Percentiles rank a stretch among this genome's conserved stretches.
Conservation (phyloP, 352 stramenopile genomes). For the Aphanomyces cochlioides region DNA sequence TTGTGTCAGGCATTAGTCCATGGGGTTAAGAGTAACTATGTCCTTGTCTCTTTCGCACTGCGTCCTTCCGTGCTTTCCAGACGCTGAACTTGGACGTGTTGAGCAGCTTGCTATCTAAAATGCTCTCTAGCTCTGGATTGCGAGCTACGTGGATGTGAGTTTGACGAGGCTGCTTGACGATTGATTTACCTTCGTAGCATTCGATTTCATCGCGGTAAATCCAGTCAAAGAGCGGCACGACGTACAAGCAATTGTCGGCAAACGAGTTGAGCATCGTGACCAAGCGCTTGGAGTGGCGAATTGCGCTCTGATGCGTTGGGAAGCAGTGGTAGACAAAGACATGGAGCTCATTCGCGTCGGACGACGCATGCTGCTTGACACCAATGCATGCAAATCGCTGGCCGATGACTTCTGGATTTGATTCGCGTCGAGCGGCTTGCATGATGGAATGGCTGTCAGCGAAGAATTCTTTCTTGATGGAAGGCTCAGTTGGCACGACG, state of each 20-base stretch:
- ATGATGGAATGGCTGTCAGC: constrained; percentile 7
- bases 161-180: too few species aligned
- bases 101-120: constrained; percentile 16
- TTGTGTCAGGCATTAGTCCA: constrained; percentile 29
- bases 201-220: constrained; percentile 62
- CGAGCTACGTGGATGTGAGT: not conserved
- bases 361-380: constrained; percentile 27
- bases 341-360: constrained; percentile 48
- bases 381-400: constrained; percentile 73
- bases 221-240: constrained; percentile 82
- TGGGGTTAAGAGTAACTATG: constrained; percentile 23
- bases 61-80: constrained; percentile 26
- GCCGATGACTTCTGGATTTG: constrained; percentile 38
- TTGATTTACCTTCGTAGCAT: constrained; percentile 48
- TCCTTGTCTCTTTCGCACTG: constrained; percentile 23
- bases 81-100: constrained; percentile 24
- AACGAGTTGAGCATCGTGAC: constrained; percentile 41
- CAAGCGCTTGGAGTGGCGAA: constrained; percentile 67
- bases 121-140: constrained; percentile 19
- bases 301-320: constrained; percentile 67
- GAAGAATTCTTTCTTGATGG: not conserved
- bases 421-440: not conserved
- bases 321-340: constrained; percentile 82
- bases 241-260: constrained; percentile 38
- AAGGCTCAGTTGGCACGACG: not conserved